Conservation (phyloP, 2,329 filamentous ascomycete species). For the Tolypocladium ophioglossoides region DNA sequence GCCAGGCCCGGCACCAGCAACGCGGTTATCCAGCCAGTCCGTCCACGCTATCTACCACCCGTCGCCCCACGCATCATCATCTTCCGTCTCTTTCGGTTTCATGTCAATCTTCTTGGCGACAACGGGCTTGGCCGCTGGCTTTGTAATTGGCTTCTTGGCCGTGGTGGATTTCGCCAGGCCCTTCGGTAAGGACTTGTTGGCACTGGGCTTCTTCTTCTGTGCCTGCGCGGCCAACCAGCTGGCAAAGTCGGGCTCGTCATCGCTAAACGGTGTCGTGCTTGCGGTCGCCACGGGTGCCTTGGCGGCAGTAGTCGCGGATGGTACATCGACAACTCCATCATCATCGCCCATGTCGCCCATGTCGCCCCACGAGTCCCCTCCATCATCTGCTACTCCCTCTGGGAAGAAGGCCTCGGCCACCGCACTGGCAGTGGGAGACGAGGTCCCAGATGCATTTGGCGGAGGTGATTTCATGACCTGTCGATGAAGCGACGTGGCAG, state of each 20-base stretch:
- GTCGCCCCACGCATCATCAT: conserved; percentile 55
- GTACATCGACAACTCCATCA: conserved; percentile 26
- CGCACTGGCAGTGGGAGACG: conserved; percentile 33
- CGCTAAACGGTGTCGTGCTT: conserved; percentile 53
- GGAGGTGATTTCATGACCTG: conserved; percentile 47
- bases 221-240: conserved; percentile 88
- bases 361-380: conserved; percentile 67
- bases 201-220: conserved; percentile 61
- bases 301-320: conserved; percentile 12
- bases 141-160: conserved; percentile 31
- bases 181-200: conserved; percentile 64
- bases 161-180: conserved; percentile 56
- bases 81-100: conserved; percentile 49
- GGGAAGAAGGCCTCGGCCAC: conserved; percentile 41
- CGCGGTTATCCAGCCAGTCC: background rate
- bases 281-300: conserved; percentile 20
- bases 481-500: conserved; percentile 49
- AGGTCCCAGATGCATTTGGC: conserved; percentile 32
- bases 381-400: conserved; percentile 49
- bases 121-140: conserved; percentile 32
- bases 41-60: conserved; percentile 38
- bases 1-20: background rate
- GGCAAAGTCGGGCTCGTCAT: conserved; percentile 90
- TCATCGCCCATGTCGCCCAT: conserved; percentile 52
- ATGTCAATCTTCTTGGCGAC: conserved; percentile 58